Evolutionary conservation across 305 asterid species (phyloP).

Genomic region (Fraxinus platypoda): DNA sequence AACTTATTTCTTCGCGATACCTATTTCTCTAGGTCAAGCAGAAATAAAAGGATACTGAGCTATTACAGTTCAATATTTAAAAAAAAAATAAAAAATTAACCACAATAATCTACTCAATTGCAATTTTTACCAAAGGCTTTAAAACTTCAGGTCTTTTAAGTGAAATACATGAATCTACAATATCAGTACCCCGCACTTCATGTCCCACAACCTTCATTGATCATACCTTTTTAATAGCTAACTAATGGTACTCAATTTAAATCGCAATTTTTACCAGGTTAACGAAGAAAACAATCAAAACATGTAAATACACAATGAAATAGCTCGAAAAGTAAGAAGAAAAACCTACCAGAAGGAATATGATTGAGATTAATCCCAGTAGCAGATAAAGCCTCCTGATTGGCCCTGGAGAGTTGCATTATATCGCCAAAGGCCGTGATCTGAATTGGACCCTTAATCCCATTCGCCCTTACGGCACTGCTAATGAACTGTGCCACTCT

Average conservation of each 20-base stretch:
- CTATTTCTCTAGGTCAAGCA: background rate
- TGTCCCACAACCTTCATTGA: background rate
- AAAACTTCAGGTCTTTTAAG: background rate
- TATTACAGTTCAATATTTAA: background rate
- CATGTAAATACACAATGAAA: background rate
- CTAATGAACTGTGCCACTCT: slow-evolving; percentile 64
- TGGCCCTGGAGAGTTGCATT: slow-evolving; percentile 65
- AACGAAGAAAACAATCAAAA: background rate
- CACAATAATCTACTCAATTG: background rate
- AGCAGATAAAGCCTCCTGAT: slow-evolving; percentile 80
- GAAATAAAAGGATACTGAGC: background rate
- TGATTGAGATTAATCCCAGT: slow-evolving; percentile 81
- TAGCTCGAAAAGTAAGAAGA: background rate
- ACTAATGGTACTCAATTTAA: background rate
- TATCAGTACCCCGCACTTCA: background rate
- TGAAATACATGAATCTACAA: background rate
- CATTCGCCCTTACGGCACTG: slow-evolving; percentile 69
- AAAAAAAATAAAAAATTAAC: background rate
- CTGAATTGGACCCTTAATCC: slow-evolving; percentile 83
- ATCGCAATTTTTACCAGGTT: background rate
- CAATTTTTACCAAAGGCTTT: background rate
- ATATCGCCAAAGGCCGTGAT: slow-evolving; percentile 93
- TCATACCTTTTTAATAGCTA: background rate
- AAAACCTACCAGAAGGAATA: slow-evolving; percentile 64
- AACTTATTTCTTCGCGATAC: background rate